Evolutionary conservation across 2,329 filamentous ascomycete species (phyloP).

Genomic region (Pseudocercospora fijiensis): DNA sequence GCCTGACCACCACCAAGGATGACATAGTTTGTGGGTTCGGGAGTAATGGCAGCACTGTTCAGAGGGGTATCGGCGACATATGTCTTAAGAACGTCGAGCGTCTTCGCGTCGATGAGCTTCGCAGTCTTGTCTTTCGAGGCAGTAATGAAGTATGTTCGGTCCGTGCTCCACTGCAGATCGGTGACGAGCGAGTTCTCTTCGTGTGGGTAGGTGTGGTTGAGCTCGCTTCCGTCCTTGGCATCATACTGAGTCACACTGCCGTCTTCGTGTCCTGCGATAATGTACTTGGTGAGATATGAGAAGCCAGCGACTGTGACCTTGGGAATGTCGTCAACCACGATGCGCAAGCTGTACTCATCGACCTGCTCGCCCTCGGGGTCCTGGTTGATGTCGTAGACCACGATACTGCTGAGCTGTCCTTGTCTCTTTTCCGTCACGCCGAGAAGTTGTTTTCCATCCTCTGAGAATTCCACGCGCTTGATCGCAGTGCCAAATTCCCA

Average conservation of each 20-base stretch:
- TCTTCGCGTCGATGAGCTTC: slow-evolving; percentile 82
- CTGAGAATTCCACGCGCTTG: slow-evolving; percentile 96
- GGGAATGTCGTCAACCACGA: slow-evolving; percentile 84
- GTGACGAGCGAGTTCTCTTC: slow-evolving; percentile 80
- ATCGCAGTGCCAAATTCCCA: slow-evolving; percentile 98
- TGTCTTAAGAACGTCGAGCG: slow-evolving; percentile 89
- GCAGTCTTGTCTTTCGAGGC: slow-evolving; percentile 97
- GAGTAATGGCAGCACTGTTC: slow-evolving; percentile 90
- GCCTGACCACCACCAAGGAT: slow-evolving; percentile 97
- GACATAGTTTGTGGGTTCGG: slow-evolving; percentile 97
- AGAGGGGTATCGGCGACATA: slow-evolving; percentile 90
- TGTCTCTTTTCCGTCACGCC: slow-evolving; percentile 98
- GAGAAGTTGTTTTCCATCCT: slow-evolving; percentile 85
- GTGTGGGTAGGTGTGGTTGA: slow-evolving; percentile 80
- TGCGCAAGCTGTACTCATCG: slow-evolving; percentile 78
- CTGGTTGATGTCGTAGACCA: slow-evolving; percentile 83
- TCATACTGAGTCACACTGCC: slow-evolving; percentile 89
- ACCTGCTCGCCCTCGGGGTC: slow-evolving; percentile 81
- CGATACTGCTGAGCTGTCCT: slow-evolving; percentile 91
- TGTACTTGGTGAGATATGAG: slow-evolving; percentile 92
- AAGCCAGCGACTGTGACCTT: slow-evolving; percentile 97
- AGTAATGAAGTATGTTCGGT: slow-evolving; percentile 98
- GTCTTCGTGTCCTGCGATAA: slow-evolving; percentile 96
- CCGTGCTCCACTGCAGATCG: slow-evolving; percentile 90
- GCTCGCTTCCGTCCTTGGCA: slow-evolving; percentile 81